These are phyloP conservation scores for Debaryomyces tyrocola DNA, from an alignment of 805 yeast species.

Conservation along the genomic window DNA sequence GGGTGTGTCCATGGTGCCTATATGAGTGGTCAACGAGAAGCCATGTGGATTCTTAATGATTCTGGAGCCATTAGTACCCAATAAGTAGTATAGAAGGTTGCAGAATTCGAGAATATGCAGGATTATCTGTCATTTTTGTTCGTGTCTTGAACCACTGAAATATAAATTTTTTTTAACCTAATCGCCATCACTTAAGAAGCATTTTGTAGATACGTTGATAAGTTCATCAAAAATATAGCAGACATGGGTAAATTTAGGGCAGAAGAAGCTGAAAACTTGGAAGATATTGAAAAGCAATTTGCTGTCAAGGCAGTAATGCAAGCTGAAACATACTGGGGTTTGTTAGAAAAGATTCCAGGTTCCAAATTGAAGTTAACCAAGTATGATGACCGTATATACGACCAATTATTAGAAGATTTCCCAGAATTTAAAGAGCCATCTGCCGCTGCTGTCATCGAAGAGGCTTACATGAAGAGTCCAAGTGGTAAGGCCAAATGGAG, in stretches of 20 bases:
- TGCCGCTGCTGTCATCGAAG: constrained; percentile 58
- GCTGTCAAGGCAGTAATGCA: constrained; percentile 97
- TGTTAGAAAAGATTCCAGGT: constrained; percentile 75
- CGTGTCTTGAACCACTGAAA: not conserved
- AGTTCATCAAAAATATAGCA: not conserved
- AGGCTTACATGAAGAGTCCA: constrained; percentile 78
- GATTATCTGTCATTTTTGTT: not conserved
- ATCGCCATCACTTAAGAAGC: not conserved
- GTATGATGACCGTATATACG: constrained; percentile 69
- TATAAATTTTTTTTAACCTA: not conserved
- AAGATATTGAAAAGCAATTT: constrained; percentile 89
- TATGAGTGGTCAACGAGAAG: constrained; percentile 67
- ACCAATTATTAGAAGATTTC: constrained; percentile 62
- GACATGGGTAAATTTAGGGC: constrained; percentile 61
- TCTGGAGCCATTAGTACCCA: not conserved
- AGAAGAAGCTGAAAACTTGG: constrained; percentile 90
- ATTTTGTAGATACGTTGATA: no score
- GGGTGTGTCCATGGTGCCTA: constrained; percentile 95
- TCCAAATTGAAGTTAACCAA: constrained; percentile 71
- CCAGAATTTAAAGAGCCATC: constrained; percentile 80
- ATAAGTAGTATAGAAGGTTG: not conserved
- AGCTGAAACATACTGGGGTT: constrained; percentile 90
- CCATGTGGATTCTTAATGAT: constrained; percentile 31
- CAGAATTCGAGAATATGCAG: not conserved
- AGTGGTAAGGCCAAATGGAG: constrained; percentile 91